These are phyloP conservation scores for Begonia peltatifolia DNA, from an alignment of 306 rosid species.

Conservation along the genomic window DNA sequence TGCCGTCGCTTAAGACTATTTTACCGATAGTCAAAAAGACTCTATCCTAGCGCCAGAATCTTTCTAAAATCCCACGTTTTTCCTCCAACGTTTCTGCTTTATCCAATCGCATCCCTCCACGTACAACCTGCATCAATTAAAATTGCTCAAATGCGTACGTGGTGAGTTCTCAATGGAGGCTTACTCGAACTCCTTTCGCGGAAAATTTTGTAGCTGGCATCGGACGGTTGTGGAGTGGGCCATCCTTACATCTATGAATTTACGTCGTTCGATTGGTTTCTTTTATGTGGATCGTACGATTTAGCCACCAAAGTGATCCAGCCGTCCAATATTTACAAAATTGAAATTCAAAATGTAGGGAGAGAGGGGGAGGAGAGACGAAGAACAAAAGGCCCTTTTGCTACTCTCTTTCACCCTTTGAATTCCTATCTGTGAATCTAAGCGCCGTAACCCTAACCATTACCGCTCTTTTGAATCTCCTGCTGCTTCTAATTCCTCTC, in stretches of 20 bases:
- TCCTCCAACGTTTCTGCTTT: not conserved
- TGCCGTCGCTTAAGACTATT: too few relatives aligned
- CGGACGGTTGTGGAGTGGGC: constrained; percentile 28
- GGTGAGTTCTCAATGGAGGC: not conserved
- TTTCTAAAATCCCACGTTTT: too few relatives aligned
- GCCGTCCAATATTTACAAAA: constrained; percentile 61
- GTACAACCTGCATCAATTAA: not conserved
- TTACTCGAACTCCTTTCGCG: not conserved
- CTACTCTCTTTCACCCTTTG: constrained; percentile 15
- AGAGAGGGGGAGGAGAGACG: constrained; percentile 87
- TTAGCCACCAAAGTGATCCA: constrained; percentile 11
- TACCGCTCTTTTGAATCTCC: constrained; percentile 7
- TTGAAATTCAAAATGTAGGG: constrained; percentile 89
- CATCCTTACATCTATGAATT: constrained; percentile 32
- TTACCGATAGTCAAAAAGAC: too few relatives aligned
- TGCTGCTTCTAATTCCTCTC: not conserved
- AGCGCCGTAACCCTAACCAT: constrained; percentile 14
- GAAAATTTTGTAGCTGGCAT: constrained; percentile 13
- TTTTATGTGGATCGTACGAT: constrained; percentile 28
- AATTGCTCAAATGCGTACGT: not conserved
- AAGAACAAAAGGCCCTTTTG: constrained; percentile 33
- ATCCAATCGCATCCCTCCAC: not conserved
- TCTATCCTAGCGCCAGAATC: too few relatives aligned
- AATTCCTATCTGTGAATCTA: constrained; percentile 10
- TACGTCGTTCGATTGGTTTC: constrained; percentile 18